Conservation (phyloP, 805 yeast genomes). For the Ogataea neopini region DNA sequence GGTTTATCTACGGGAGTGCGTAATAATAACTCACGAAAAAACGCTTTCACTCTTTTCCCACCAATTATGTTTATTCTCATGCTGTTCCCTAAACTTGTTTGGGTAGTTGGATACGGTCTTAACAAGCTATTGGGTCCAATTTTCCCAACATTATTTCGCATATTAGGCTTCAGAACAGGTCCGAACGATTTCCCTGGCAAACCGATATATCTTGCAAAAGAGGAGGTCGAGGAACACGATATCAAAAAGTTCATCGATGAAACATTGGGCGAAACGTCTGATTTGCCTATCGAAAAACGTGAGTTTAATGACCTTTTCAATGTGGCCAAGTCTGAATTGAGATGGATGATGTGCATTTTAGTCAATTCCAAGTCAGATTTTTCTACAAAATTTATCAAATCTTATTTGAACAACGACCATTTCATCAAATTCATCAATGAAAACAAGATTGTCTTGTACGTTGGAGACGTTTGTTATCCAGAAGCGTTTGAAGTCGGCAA, state of each 20-base stretch:
- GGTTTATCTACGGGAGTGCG: slow-evolving; percentile 25
- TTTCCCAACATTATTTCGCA: slow-evolving; percentile 36
- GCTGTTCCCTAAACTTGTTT: slow-evolving; percentile 54
- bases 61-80: slow-evolving; percentile 54
- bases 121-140: slow-evolving; percentile 35
- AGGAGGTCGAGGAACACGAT: slow-evolving; percentile 19
- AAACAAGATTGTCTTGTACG: slow-evolving; percentile 56
- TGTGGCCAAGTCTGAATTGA: slow-evolving; percentile 40
- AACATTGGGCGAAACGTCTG: slow-evolving; percentile 27
- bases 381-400: slow-evolving; percentile 44
- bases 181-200: slow-evolving; percentile 34
- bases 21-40: slow-evolving; percentile 3
- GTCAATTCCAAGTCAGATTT: slow-evolving; percentile 46
- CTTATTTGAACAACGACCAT: slow-evolving; percentile 45
- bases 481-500: slow-evolving; percentile 70
- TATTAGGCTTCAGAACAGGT: slow-evolving; percentile 30
- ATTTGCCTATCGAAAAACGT: slow-evolving; percentile 32
- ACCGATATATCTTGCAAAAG: slow-evolving; percentile 27
- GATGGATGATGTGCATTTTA: slow-evolving; percentile 56
- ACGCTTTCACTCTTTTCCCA: slow-evolving; percentile 17
- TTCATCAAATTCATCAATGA: slow-evolving; percentile 42
- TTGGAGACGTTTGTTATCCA: slow-evolving; percentile 61
- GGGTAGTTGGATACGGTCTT: slow-evolving; percentile 43
- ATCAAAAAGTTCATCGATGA: slow-evolving; percentile 21
- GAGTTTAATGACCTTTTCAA: slow-evolving; percentile 46